These are phyloP conservation scores for Recurvomyces mirabilis DNA, from an alignment of 495 filamentous ascomycete genomes.

Conservation along the genomic window DNA sequence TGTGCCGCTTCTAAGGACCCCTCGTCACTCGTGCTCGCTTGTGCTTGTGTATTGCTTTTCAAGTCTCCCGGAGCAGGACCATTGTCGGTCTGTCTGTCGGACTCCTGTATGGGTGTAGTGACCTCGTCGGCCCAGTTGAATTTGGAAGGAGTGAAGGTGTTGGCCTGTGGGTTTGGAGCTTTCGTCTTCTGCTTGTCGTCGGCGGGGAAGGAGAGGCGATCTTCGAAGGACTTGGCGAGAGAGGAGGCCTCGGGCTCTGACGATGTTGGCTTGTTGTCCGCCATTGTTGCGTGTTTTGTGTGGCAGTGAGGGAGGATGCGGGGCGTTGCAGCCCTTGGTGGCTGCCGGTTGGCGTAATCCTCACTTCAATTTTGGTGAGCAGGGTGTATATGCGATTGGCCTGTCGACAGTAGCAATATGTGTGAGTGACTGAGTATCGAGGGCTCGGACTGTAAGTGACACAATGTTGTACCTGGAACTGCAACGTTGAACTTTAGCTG, in stretches of 20 bases:
- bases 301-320: background rate
- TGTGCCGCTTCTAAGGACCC: constrained; percentile 29
- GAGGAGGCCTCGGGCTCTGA: background rate
- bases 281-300: background rate
- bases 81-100: no score
- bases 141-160: constrained; percentile 10
- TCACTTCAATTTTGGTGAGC: no score
- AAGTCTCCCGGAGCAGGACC: no score
- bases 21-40: background rate
- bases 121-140: constrained; percentile 22
- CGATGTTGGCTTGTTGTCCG: constrained; percentile 7
- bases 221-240: constrained; percentile 10
- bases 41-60: background rate
- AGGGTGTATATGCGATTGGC: no score
- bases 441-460: no score
- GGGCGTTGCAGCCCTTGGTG: background rate
- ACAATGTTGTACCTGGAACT: no score
- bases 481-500: no score
- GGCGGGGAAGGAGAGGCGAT: constrained; percentile 9
- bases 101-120: constrained; percentile 9
- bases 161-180: constrained; percentile 5
- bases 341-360: background rate
- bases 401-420: background rate
- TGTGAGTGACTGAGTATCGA: background rate
- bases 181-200: background rate